Conservation (phyloP, 495 filamentous ascomycete species). For the Trichoderma gamsii region DNA sequence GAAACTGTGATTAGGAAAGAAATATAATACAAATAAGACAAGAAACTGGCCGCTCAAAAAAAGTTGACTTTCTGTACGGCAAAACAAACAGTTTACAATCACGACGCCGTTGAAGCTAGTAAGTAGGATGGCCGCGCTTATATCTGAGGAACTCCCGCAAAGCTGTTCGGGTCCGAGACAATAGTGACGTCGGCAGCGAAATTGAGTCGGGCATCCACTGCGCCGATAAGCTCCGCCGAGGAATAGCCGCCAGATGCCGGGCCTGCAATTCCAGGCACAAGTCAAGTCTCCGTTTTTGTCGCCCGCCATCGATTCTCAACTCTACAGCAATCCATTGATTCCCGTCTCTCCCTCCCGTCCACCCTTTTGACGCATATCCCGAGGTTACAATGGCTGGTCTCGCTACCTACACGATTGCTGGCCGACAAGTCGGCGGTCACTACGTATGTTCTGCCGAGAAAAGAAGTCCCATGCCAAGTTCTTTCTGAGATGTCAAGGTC, state of each 20-base stretch:
- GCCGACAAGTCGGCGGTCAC: slow-evolving; percentile 90
- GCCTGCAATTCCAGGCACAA: slow-evolving; percentile 13
- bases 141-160: neutral
- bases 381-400: slow-evolving; percentile 63
- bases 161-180: neutral
- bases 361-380: slow-evolving; percentile 7
- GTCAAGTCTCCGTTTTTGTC: slow-evolving; percentile 21
- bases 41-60: neutral
- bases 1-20: neutral
- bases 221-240: neutral
- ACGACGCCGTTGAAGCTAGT: neutral
- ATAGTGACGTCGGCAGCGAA: neutral
- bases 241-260: slow-evolving; percentile 1
- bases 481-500: slow-evolving; percentile 20
- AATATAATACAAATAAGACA: neutral
- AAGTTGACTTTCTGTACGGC: neutral
- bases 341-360: slow-evolving; percentile 34
- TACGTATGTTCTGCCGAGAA: slow-evolving; percentile 56
- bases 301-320: slow-evolving; percentile 7
- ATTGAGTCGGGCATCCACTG: slow-evolving; percentile 9
- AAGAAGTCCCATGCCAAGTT: neutral
- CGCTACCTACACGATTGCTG: slow-evolving; percentile 74
- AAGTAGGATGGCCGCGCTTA: neutral
- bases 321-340: slow-evolving; percentile 21
- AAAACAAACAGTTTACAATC: neutral